These are phyloP conservation scores for Carnegiea gigantea DNA, from an alignment of 179 eudicot species.

Conservation along the genomic window DNA sequence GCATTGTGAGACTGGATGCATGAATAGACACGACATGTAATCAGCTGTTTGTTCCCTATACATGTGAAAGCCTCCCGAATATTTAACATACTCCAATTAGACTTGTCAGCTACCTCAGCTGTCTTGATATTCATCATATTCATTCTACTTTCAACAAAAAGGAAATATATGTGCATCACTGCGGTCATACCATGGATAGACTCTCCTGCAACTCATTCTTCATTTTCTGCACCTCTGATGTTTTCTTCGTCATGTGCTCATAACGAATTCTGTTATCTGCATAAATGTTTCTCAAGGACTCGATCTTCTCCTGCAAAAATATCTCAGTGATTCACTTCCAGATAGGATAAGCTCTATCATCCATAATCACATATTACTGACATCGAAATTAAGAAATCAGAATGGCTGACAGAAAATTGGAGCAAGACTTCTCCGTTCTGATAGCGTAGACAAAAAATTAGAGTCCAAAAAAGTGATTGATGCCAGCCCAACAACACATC, in stretches of 20 bases:
- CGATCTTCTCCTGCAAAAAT: constrained; percentile 51
- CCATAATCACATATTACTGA: background rate
- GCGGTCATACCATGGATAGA: constrained; percentile 52
- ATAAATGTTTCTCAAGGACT: constrained; percentile 49
- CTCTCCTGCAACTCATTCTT: constrained; percentile 63
- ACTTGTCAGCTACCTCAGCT: background rate
- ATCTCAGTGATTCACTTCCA: background rate
- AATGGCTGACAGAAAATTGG: background rate
- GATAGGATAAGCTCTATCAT: background rate
- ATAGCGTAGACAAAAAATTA: background rate
- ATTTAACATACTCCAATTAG: background rate
- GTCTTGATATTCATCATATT: background rate
- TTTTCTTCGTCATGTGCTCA: constrained; percentile 55
- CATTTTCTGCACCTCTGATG: constrained; percentile 57
- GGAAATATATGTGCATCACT: background rate
- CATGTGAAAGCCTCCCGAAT: background rate
- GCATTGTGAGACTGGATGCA: background rate
- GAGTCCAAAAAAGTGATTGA: background rate
- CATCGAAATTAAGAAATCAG: constrained; percentile 7
- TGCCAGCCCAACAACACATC: background rate
- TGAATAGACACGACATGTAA: background rate
- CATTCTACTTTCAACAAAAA: background rate
- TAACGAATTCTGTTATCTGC: constrained; percentile 60
- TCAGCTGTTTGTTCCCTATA: background rate
- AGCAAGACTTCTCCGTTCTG: background rate